These are phyloP conservation scores for Phlegmacium glaucopus DNA, from an alignment of 768 basidiomycete species.

Conservation along the genomic window DNA sequence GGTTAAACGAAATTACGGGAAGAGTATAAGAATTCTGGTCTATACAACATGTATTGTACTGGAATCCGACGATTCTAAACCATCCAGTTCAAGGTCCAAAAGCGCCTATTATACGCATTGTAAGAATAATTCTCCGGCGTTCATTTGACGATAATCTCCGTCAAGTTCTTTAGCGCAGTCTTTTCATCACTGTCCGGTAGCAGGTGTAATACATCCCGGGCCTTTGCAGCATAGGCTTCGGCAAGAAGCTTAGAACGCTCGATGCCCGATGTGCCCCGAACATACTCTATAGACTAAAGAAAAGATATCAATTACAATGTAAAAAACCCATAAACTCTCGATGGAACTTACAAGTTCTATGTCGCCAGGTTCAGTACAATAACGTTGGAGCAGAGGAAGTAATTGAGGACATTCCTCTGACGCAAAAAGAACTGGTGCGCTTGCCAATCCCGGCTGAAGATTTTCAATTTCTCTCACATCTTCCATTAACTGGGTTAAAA, in stretches of 20 bases:
- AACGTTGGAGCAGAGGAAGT: slow-evolving; percentile 72
- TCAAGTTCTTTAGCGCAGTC: slow-evolving; percentile 68
- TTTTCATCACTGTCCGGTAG: slow-evolving; percentile 84
- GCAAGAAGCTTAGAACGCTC: slow-evolving; percentile 80
- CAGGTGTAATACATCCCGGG: slow-evolving; percentile 59
- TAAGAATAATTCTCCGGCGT: slow-evolving; percentile 36
- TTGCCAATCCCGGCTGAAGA: slow-evolving; percentile 44
- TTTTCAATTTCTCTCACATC: slow-evolving; percentile 74
- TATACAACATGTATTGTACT: no score
- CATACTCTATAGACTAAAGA: slow-evolving; percentile 61
- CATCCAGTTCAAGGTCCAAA: slow-evolving; percentile 6
- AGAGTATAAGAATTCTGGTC: slow-evolving; percentile 4
- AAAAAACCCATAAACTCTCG: background rate
- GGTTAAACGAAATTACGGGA: background rate
- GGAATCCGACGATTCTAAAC: slow-evolving; percentile 1
- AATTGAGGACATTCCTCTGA: slow-evolving; percentile 80
- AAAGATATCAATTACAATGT: background rate
- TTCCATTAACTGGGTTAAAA: slow-evolving; percentile 64
- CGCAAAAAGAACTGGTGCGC: slow-evolving; percentile 83
- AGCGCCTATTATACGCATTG: background rate
- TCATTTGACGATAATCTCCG: slow-evolving; percentile 63
- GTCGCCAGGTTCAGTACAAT: slow-evolving; percentile 76
- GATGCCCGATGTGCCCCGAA: slow-evolving; percentile 69
- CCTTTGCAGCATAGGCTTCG: slow-evolving; percentile 68
- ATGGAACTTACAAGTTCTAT: slow-evolving; percentile 60